phyloP scores from a whole-genome alignment of 345 rosid species.

The Odontarrhena argentea region DNA sequence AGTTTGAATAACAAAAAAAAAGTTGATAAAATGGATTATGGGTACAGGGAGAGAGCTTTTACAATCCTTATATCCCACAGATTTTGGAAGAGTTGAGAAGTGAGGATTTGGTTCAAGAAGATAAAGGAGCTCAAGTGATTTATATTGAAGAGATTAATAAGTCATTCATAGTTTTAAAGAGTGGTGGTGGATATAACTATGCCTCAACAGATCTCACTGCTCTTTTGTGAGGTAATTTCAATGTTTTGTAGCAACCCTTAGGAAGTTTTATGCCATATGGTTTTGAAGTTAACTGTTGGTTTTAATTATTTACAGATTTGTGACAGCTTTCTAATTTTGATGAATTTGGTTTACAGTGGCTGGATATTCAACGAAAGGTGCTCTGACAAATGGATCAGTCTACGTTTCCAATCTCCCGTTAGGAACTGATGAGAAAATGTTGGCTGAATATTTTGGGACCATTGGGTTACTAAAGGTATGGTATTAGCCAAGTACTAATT shows the following conservation, averaged over 20 bases:
- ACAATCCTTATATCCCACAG: slow-evolving; percentile 67
- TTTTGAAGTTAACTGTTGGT: background rate
- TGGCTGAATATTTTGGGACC: slow-evolving; percentile 93
- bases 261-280: too few relatives aligned
- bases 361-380: slow-evolving; percentile 61
- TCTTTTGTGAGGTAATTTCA: slow-evolving; percentile 46
- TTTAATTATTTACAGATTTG: slow-evolving; percentile 22
- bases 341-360: slow-evolving; percentile 67
- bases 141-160: slow-evolving; percentile 50
- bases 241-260: background rate
- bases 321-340: slow-evolving; percentile 39
- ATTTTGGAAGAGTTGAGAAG: slow-evolving; percentile 50
- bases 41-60: slow-evolving; percentile 61
- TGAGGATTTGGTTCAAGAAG: slow-evolving; percentile 63
- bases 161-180: slow-evolving; percentile 83
- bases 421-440: slow-evolving; percentile 85
- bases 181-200: slow-evolving; percentile 85
- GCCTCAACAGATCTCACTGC: slow-evolving; percentile 84
- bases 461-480: slow-evolving; percentile 92
- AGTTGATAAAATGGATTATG: too few relatives aligned
- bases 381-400: slow-evolving; percentile 68
- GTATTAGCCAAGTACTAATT: slow-evolving; percentile 42
- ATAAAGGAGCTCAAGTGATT: slow-evolving; percentile 78
- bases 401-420: slow-evolving; percentile 84
- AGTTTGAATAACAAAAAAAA: too few relatives aligned